A percentile compares a stretch with the other conserved stretches of the same genome.
Conservation (phyloP, 1,284 basidiomycete genomes). For the Trametes polyzona region DNA sequence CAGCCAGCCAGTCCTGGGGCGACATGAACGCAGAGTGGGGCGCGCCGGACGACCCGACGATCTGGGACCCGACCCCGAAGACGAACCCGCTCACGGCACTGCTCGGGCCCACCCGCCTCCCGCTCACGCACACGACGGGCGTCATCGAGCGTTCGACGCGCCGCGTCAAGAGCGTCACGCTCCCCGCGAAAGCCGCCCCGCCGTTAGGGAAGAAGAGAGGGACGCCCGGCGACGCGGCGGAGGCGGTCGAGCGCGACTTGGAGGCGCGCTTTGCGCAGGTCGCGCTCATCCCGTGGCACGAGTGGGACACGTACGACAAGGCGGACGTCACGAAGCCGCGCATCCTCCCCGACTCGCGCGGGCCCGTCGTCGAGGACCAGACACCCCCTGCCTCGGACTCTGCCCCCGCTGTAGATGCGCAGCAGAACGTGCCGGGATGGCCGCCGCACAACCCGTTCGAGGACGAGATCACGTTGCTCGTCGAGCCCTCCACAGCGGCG, state of each 20-base stretch:
- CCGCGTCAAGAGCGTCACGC: slow-evolving; percentile 43
- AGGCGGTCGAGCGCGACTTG: slow-evolving; percentile 55
- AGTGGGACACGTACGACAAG: slow-evolving; percentile 41
- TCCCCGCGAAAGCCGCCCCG: slow-evolving; percentile 12
- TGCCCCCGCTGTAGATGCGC: neutral
- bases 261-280: slow-evolving; percentile 51
- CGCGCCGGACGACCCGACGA: slow-evolving; percentile 4
- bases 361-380: slow-evolving; percentile 40
- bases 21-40: slow-evolving; percentile 12
- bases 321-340: slow-evolving; percentile 42
- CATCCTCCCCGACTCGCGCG: slow-evolving; percentile 49
- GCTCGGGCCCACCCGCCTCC: slow-evolving; percentile 49
- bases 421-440: too few species aligned
- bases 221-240: slow-evolving; percentile 21
- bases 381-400: slow-evolving; percentile 4
- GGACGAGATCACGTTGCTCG: slow-evolving; percentile 58
- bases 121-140: slow-evolving; percentile 53
- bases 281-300: slow-evolving; percentile 57
- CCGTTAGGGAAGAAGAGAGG: slow-evolving; percentile 14
- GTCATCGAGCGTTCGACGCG: slow-evolving; percentile 57
- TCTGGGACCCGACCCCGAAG: slow-evolving; percentile 29
- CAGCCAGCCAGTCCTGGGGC: slow-evolving; percentile 10
- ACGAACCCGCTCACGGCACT: slow-evolving; percentile 39
- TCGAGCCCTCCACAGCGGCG: slow-evolving; percentile 50
- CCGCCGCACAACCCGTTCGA: slow-evolving; percentile 50